These are phyloP conservation scores for Cyclanthera cordifolia DNA, from an alignment of 306 rosid species.

Conservation along the genomic window DNA sequence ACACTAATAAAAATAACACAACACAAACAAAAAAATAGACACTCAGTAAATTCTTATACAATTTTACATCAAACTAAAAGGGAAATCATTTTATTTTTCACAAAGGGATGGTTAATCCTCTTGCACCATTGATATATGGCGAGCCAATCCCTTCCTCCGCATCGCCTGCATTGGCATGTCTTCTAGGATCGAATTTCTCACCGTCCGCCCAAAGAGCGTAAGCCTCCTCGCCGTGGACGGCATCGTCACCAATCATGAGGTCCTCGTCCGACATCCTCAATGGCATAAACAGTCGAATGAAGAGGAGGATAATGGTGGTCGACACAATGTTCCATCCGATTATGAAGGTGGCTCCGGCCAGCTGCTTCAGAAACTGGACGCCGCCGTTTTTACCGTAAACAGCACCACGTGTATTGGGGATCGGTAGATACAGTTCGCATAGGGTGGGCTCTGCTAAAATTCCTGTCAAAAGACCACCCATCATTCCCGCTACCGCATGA, in stretches of 20 bases:
- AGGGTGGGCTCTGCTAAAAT: slow-evolving; percentile 84
- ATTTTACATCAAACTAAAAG: neutral
- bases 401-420: slow-evolving; percentile 52
- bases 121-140: slow-evolving; percentile 77
- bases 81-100: slow-evolving; percentile 3
- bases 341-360: slow-evolving; percentile 57
- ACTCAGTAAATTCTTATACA: too few relatives aligned
- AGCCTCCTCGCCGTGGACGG: slow-evolving; percentile 94
- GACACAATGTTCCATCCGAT: slow-evolving; percentile 81
- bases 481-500: slow-evolving; percentile 84
- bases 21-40: too few relatives aligned
- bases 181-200: slow-evolving; percentile 71
- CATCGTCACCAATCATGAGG: slow-evolving; percentile 75
- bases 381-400: slow-evolving; percentile 75
- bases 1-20: too few relatives aligned
- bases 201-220: slow-evolving; percentile 99
- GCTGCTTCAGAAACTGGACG: slow-evolving; percentile 56
- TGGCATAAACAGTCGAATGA: slow-evolving; percentile 52
- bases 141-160: slow-evolving; percentile 24
- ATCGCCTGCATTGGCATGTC: slow-evolving; percentile 38
- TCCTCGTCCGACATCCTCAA: slow-evolving; percentile 83
- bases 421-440: slow-evolving; percentile 44
- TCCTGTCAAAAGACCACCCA: slow-evolving; percentile 87
- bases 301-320: slow-evolving; percentile 59
- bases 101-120: slow-evolving; percentile 71